A percentile compares a stretch with the other conserved stretches of the same genome.
Evolutionary conservation across 2,329 filamentous ascomycete genomes (phyloP).

Genomic region (Colletotrichum higginsianum): DNA sequence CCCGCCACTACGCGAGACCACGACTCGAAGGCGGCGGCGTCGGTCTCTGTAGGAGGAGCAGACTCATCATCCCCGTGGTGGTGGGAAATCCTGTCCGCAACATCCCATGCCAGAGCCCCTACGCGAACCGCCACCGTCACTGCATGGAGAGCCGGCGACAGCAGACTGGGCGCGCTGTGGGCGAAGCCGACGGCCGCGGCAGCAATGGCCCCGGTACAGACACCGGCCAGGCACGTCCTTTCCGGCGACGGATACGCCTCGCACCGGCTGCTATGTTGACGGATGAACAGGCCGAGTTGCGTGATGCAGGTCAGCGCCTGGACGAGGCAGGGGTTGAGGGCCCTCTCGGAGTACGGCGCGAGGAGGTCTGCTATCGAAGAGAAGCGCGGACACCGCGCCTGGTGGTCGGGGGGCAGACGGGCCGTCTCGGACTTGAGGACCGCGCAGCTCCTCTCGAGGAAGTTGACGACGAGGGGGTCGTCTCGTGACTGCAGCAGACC

Average conservation of each 20-base stretch:
- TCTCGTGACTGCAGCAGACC: conserved; percentile 10
- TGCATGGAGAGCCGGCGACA: not conserved
- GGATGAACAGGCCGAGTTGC: conserved; percentile 31
- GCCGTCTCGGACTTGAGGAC: conserved; percentile 17
- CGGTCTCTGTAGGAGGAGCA: too few species aligned
- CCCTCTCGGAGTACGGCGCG: not conserved
- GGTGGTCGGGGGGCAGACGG: conserved; percentile 17
- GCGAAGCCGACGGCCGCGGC: conserved; percentile 25
- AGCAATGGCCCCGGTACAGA: conserved; percentile 24
- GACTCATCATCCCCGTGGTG: too few species aligned
- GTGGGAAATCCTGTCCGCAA: conserved; percentile 1
- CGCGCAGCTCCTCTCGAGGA: conserved; percentile 22
- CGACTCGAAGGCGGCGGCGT: not conserved
- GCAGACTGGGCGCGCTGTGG: conserved; percentile 10
- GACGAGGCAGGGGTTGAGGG: conserved; percentile 15
- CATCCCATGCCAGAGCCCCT: conserved; percentile 10
- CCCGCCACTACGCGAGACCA: conserved; percentile 19
- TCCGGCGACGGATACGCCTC: conserved; percentile 8
- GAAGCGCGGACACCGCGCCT: conserved; percentile 21
- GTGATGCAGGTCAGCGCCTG: conserved; percentile 24
- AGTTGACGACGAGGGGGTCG: conserved; percentile 16
- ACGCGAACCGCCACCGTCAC: conserved; percentile 14
- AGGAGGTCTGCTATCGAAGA: not conserved
- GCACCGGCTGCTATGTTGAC: conserved; percentile 21
- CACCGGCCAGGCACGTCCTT: conserved; percentile 3